Evolutionary conservation across 2,329 filamentous ascomycete species (phyloP), one percentile per base, ranked within the genome.

Genomic region (Diaporthe sp.): DNA sequence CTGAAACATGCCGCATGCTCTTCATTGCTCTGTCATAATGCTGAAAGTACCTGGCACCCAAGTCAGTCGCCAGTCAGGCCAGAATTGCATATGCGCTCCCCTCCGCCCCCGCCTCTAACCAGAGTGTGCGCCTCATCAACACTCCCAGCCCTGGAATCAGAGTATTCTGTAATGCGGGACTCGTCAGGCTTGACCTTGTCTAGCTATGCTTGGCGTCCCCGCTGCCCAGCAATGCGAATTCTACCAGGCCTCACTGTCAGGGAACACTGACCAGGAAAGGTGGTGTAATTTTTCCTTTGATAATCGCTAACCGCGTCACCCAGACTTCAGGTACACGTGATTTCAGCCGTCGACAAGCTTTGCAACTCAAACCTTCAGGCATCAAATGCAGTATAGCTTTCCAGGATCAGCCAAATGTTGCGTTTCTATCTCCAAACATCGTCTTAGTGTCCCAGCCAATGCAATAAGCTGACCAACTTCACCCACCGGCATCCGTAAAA

Each of bases 41-140:
- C 19, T 22, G 46, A 49, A 7, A 44, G 15, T 44, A 15, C 42
- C 17, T 44, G 15, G 42, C 42, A 44, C 17, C 19, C 15, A 19
- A 44, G 15, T 19, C 15, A 44, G 17, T 17, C 42, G 6, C 17
- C 42, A 19, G 13, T 6, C 13, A 7, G 5, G 42, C 13, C 42
- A 44, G 5, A 8, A 44, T 6, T 44, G 42, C 15, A 7, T 44
- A 5, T 19, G 42, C 17, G 17, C 42, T 19, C 17, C 3, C 37
- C 0, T 39, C 1, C 37, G 2, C 2, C 1, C 37, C 37, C 37
- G 0, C 37, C 37, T 3, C 0, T 3, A 3, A 12, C 37, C 37
- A 39, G 1, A 39, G 12, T 39, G 12, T 13, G 42, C 1, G 17
- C 7, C 2, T 19, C 42, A 19, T 44, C 15, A 44, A 44, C 42